These are phyloP conservation scores for Fusarium hainanense DNA, from an alignment of 2,329 filamentous ascomycete species.

Conservation along the genomic window DNA sequence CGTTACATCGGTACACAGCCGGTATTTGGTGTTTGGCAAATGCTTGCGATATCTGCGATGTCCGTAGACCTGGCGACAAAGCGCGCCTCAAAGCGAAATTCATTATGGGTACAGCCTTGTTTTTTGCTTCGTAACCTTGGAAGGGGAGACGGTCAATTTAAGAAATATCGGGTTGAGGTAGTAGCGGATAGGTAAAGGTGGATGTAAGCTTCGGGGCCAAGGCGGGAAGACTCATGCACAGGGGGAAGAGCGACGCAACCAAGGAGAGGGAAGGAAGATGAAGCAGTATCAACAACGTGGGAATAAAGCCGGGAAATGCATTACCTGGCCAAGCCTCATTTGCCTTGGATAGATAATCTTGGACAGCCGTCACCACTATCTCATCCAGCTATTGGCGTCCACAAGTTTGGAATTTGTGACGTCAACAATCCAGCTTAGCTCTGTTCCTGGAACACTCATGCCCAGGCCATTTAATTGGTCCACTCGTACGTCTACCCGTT, in stretches of 20 bases:
- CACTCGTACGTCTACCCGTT: background rate
- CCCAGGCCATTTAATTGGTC: constrained; percentile 18
- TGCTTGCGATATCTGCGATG: constrained; percentile 4
- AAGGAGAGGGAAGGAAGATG: background rate
- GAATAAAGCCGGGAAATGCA: constrained; percentile 26
- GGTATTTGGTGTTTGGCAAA: constrained; percentile 9
- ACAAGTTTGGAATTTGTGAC: constrained; percentile 21
- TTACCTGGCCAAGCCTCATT: background rate
- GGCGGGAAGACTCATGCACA: background rate
- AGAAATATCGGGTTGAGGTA: background rate
- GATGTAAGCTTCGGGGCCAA: constrained; percentile 25
- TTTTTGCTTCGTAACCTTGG: background rate
- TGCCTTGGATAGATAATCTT: background rate
- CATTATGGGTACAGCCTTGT: constrained; percentile 20
- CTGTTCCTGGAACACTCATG: constrained; percentile 32
- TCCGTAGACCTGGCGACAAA: constrained; percentile 26
- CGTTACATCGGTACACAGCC: constrained; percentile 10
- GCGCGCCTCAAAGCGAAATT: constrained; percentile 35
- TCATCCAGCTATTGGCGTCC: constrained; percentile 19
- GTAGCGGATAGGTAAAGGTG: background rate
- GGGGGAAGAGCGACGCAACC: background rate
- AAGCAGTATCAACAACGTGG: background rate
- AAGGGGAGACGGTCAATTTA: background rate
- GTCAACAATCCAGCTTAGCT: constrained; percentile 24
- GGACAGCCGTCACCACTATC: constrained; percentile 28